Conservation (phyloP, 345 rosid species). For the Mallotus nudiflorus region DNA sequence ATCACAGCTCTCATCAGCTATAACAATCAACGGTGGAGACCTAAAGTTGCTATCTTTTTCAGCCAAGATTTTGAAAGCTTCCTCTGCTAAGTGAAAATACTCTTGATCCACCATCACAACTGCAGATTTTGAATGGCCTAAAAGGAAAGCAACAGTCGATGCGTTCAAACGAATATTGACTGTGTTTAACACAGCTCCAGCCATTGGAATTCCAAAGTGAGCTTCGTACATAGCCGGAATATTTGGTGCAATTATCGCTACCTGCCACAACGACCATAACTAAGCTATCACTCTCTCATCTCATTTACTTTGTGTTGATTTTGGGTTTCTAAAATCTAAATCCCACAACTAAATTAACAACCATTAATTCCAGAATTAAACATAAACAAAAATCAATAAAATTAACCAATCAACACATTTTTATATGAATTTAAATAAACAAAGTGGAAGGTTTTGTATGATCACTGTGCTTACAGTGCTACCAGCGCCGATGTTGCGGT, state of each 20-base stretch:
- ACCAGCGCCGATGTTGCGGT: constrained; percentile 61
- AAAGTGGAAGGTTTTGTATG: too few species aligned
- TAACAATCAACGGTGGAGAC: constrained; percentile 63
- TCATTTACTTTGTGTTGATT: not conserved
- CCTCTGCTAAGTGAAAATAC: constrained; percentile 63
- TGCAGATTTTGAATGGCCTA: constrained; percentile 67
- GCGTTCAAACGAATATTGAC: constrained; percentile 87
- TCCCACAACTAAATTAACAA: too few species aligned
- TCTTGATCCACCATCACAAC: constrained; percentile 87
- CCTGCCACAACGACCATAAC: constrained; percentile 39
- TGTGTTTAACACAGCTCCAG: constrained; percentile 79
- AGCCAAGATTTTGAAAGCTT: constrained; percentile 59
- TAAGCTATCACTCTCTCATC: not conserved
- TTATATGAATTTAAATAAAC: too few species aligned
- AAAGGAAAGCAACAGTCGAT: constrained; percentile 66
- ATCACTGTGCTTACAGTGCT: constrained; percentile 50
- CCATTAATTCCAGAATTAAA: too few species aligned
- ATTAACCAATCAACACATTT: too few species aligned
- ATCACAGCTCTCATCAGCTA: constrained; percentile 71
- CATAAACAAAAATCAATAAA: too few species aligned
- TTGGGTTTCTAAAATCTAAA: not conserved
- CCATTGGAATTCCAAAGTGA: constrained; percentile 92
- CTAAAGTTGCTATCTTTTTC: constrained; percentile 45
- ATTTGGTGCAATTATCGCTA: constrained; percentile 83
- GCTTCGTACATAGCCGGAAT: constrained; percentile 82